A percentile compares a stretch with the other conserved stretches of the same genome.
Evolutionary conservation across 805 yeast genomes (phyloP).

Genomic region (Candida cerambycidarum): DNA sequence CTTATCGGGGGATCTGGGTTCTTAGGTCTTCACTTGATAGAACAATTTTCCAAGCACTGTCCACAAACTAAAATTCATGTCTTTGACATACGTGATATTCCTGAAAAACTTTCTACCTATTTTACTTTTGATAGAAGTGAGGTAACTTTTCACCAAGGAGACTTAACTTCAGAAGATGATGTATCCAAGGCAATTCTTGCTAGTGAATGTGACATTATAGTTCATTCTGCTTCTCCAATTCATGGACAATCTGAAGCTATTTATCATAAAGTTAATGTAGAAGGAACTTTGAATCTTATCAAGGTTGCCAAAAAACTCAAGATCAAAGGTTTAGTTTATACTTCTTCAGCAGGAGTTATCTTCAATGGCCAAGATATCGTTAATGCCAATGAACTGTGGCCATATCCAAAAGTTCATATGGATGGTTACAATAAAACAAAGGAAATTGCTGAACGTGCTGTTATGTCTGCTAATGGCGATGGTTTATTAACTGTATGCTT

Average conservation of each 20-base stretch:
- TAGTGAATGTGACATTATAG: slow-evolving; percentile 70
- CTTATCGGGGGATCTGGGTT: slow-evolving; percentile 97
- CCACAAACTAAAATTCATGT: slow-evolving; percentile 79
- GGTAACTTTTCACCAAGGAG: slow-evolving; percentile 73
- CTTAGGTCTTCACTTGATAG: slow-evolving; percentile 85
- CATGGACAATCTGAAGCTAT: slow-evolving; percentile 83
- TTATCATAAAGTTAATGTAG: slow-evolving; percentile 86
- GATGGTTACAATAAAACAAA: slow-evolving; percentile 96
- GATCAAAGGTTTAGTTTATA: slow-evolving; percentile 77
- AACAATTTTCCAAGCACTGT: slow-evolving; percentile 67
- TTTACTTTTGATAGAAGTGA: slow-evolving; percentile 68
- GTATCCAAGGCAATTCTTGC: slow-evolving; percentile 59
- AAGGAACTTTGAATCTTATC: slow-evolving; percentile 79
- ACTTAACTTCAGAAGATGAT: slow-evolving; percentile 72
- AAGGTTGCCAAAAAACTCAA: slow-evolving; percentile 54
- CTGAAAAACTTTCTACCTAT: slow-evolving; percentile 64
- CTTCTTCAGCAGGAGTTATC: slow-evolving; percentile 96
- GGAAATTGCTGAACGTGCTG: slow-evolving; percentile 84
- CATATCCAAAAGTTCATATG: slow-evolving; percentile 89
- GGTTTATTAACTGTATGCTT: slow-evolving; percentile 76
- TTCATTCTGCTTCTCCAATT: slow-evolving; percentile 96
- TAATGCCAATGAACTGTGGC: slow-evolving; percentile 94
- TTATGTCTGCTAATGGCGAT: slow-evolving; percentile 66
- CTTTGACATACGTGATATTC: slow-evolving; percentile 88
- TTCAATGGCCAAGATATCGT: slow-evolving; percentile 91